Base-by-base conservation (phyloP, 306 rosid genomes). In the Vigna radiata region DNA sequence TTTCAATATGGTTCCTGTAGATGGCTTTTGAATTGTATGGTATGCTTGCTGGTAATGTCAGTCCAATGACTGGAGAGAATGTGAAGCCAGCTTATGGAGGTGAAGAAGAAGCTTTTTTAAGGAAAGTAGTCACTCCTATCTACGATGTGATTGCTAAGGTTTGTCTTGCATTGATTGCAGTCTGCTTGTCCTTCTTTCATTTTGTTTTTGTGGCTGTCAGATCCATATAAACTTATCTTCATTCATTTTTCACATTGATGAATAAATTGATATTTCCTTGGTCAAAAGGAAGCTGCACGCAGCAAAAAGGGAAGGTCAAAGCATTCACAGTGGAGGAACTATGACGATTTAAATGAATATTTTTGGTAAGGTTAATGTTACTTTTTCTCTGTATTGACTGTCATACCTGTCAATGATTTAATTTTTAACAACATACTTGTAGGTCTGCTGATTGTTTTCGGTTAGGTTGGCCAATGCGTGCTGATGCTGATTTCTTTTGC, bases 21-120 rank as follows among this genome's bases (percentile, higher is more conserved):
- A 95, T 95, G 99, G 99, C 98, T 29, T 95, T 95, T 86, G 99
- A 95, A 77, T 84, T 95, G 85, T 95, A 95, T 83, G 99, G 99
- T 66, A 95, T 95, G 98, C 89, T 95, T 72, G 99, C 99, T 50
- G 99, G 99, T 85, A 95, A 91, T 89, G 97, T 95, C 47, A 95
- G 97, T 84, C 97, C 99, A 61, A 92, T 88, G 97, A 95, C 99
- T 0, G 99, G 99, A 39, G 99, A 95, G 85, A 95, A 92, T 83
- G 90, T 95, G 66, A 92, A 95, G 85, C 99, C 99, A 66, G 99
- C 99, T 1, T 95, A 95, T 85, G 99, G 99, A 68, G 97, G 99
- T 73, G 97, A 90, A 82, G 91, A 89, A 53, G 97, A 95, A 85
- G 97, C 96, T 67, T 95, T 92, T 83, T 79, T 95, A 73, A 79